phyloP scores from a whole-genome alignment of 2,329 filamentous ascomycete species.

The Leptographium radiaticola region DNA sequence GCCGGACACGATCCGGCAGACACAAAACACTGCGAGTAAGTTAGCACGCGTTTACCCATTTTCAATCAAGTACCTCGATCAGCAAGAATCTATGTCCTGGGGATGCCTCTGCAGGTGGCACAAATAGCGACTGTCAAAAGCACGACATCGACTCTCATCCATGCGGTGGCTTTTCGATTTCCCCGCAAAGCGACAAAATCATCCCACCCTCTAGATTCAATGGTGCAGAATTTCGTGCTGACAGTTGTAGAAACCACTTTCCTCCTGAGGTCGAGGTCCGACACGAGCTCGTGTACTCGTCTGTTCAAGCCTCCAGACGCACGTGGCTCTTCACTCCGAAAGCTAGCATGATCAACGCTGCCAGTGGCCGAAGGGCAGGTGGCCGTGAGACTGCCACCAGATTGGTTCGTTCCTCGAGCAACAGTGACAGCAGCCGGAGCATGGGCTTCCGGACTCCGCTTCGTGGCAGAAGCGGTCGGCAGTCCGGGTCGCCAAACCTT shows the following conservation, averaged over 20 bases:
- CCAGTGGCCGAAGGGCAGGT: background rate
- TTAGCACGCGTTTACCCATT: too few relatives aligned
- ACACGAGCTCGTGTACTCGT: background rate
- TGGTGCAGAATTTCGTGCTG: background rate
- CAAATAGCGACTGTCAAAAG: too few relatives aligned
- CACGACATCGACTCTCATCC: too few relatives aligned
- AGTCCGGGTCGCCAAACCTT: conserved; percentile 1
- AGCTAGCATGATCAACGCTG: background rate
- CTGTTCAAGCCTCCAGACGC: background rate
- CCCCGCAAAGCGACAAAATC: too few relatives aligned
- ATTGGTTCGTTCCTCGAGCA: background rate
- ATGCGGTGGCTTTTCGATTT: too few relatives aligned
- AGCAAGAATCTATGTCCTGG: too few relatives aligned
- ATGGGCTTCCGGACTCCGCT: background rate
- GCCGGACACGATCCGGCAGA: too few relatives aligned
- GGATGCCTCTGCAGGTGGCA: too few relatives aligned
- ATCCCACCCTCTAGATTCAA: background rate
- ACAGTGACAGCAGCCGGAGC: background rate
- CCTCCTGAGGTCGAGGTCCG: background rate
- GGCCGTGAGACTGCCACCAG: background rate
- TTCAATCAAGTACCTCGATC: too few relatives aligned
- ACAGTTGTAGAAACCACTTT: background rate
- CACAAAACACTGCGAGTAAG: too few relatives aligned
- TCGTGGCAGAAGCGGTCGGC: background rate
- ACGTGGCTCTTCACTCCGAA: background rate